Evolutionary conservation across 1,284 basidiomycete genomes (phyloP).

Genomic region (Cryptococcus sp.): DNA sequence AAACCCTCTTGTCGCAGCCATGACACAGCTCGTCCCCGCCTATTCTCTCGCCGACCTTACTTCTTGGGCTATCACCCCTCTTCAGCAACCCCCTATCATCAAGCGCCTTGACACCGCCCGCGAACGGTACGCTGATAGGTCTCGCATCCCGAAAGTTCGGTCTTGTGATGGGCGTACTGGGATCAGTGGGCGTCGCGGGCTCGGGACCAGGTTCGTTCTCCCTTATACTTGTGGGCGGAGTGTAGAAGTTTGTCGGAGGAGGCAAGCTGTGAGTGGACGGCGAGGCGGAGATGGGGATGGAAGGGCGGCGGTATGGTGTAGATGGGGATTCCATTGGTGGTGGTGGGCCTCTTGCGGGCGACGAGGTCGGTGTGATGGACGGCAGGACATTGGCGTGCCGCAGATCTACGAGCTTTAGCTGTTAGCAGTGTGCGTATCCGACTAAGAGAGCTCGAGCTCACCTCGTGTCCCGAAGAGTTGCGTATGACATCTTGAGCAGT

Average conservation of each 20-base stretch:
- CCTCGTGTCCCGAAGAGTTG: conserved; percentile 50
- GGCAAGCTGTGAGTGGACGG: conserved; percentile 19
- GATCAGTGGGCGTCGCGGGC: conserved; percentile 20
- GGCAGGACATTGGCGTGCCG: conserved; percentile 40
- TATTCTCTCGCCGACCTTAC: conserved; percentile 44
- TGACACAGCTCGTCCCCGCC: conserved; percentile 40
- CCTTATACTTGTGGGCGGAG: conserved; percentile 21
- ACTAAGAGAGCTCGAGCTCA: conserved; percentile 16
- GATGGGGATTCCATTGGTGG: conserved; percentile 13
- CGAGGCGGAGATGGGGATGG: conserved; percentile 14
- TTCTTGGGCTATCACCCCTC: conserved; percentile 35
- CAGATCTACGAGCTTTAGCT: conserved; percentile 33
- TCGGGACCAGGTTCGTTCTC: conserved; percentile 19
- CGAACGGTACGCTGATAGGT: conserved; percentile 37
- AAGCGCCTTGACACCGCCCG: conserved; percentile 35
- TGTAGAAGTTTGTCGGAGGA: conserved; percentile 35
- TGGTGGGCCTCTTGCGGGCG: conserved; percentile 21
- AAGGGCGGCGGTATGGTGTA: conserved; percentile 17
- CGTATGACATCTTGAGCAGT: conserved; percentile 51
- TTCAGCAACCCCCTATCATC: conserved; percentile 41
- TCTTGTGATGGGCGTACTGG: conserved; percentile 31
- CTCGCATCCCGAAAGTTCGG: conserved; percentile 39
- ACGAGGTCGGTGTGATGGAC: conserved; percentile 16
- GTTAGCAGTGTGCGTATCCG: too few relatives aligned
- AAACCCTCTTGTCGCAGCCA: conserved; percentile 51